Base-by-base conservation (phyloP, 2,329 filamentous ascomycete genomes). In the Botrytis deweyae region DNA sequence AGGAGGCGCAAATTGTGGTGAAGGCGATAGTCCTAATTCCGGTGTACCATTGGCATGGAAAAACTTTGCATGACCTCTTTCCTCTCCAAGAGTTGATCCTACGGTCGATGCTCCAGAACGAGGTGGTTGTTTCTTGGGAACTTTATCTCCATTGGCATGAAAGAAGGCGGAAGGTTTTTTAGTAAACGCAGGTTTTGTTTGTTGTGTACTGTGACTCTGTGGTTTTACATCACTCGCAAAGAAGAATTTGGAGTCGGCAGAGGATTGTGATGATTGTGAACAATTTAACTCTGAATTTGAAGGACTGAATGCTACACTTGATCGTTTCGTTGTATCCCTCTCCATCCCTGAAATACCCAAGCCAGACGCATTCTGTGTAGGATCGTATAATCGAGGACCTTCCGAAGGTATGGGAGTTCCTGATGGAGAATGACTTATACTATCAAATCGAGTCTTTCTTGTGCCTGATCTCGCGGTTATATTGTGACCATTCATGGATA, bases 391-490 rank as follows among this genome's bases (percentile, higher is more conserved):
- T 62, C 64, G 65, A 36, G 65, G 65, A 69, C 38, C 9, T 61
- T 80, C 67, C 78, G 44, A 81, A 82, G 58, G 78, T 66, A 42
- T 80, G 40, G 83, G 81, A 33, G 83, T 83, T 58, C 80, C 81
- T 65, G 77, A 87, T 5, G 93, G 91, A 1, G 93, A 94, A 46
- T 87, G 88, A 74, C 86, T 88, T 40, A 87, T 83, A 81, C 91
- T 94, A 81, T 93, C 90, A 73, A 90, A 88, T 77, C 93, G 90
- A 78, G 86, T 90, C 81, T 90, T 93, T 75, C 94, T 88, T 67
- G 90, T 86, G 14, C 91, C 92, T 14, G 94, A 94, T 77, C 94
- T 89, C 69, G 94, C 93, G 5, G 94, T 97, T 80, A 94, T 85
- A 81, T 93, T 94, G 81, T 84, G 87, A 29, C 69, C 52, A 82